These are phyloP conservation scores for Epichloe gansuensis DNA, from an alignment of 2,329 filamentous ascomycete species.

Conservation along the genomic window DNA sequence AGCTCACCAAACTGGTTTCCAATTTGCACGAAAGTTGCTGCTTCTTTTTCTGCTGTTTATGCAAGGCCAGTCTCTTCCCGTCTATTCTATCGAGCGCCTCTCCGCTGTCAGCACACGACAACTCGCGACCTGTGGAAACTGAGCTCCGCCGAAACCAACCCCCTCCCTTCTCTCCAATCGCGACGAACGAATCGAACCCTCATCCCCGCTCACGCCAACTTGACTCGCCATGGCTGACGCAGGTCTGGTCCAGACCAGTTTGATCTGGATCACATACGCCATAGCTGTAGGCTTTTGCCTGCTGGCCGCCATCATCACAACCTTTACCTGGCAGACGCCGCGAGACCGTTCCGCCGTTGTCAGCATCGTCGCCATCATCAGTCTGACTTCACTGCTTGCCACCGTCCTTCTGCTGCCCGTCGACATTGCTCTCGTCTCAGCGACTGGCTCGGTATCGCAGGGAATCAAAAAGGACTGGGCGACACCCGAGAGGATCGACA, in stretches of 20 bases:
- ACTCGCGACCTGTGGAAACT: neutral
- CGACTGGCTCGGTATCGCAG: conserved; percentile 62
- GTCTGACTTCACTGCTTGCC: conserved; percentile 75
- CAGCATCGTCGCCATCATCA: conserved; percentile 74
- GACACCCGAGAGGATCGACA: conserved; percentile 64
- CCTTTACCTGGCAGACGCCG: conserved; percentile 83
- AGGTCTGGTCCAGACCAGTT: conserved; percentile 66
- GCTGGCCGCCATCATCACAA: conserved; percentile 68
- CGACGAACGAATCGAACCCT: neutral
- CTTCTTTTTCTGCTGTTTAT: no score
- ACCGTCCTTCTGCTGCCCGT: conserved; percentile 88
- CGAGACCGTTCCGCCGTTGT: conserved; percentile 75
- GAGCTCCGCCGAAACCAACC: neutral
- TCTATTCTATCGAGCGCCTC: neutral
- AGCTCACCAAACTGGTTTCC: conserved; percentile 2
- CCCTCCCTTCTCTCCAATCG: neutral
- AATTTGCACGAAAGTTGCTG: no score
- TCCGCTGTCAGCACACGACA: no score
- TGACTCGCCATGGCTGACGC: conserved; percentile 27
- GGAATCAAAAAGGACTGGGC: conserved; percentile 94
- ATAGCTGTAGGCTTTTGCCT: conserved; percentile 68
- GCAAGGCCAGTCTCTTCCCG: neutral
- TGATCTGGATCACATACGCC: conserved; percentile 93
- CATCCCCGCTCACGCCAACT: neutral
- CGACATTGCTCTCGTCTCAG: conserved; percentile 88